Evolutionary conservation across 192 early-diverging fungal genomes (phyloP), one percentile per base, ranked within the genome.

Genomic region (Rhizophagus sp.): DNA sequence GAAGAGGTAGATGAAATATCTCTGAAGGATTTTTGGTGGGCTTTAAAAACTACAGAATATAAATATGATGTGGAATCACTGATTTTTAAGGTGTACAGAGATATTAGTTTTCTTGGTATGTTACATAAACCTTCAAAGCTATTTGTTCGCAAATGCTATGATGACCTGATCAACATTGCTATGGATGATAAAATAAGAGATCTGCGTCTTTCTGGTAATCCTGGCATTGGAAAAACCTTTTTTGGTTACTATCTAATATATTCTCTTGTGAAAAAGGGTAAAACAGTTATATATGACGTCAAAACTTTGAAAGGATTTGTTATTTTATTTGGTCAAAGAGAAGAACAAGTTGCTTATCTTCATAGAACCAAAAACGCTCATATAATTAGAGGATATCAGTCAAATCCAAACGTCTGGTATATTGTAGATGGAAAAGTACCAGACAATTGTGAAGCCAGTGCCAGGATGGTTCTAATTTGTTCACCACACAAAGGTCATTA

Each of bases 401-500:
- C 11, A 17, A 41, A 71, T 36, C 34, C 2, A 5, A 25, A 44
- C 1, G 19, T n/a, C 4, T 71, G 34, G 69, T 71, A 71, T 5
- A 71, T 71, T 19, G 39, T 47, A 41, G 69, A 41, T 41, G 69
- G 12, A 25, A 30, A 24, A 19, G 0, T 0, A 1, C 9, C 73
- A 6, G 1, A 41, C 4, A 0, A 62, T 24, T 15, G n/a, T n/a
- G n/a, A n/a, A n/a, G n/a, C 27, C 2, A 0, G 49, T 0, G 69
- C 47, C n/a, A 75, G 62, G 9, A 52, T 24, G 33, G 27, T 75
- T 62, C 27, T 75, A 17, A 24, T 75, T 10, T 75, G 47, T 75
- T 75, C 33, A 4, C 2, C 73, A 41, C 17, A 0, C 1, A 72
- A 72, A 47, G 5, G 39, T 47, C 13, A 47, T 25, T 72, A 47